These are phyloP conservation scores for Melampsora larici-populina DNA, from an alignment of 1,284 basidiomycete species.

Conservation along the genomic window DNA sequence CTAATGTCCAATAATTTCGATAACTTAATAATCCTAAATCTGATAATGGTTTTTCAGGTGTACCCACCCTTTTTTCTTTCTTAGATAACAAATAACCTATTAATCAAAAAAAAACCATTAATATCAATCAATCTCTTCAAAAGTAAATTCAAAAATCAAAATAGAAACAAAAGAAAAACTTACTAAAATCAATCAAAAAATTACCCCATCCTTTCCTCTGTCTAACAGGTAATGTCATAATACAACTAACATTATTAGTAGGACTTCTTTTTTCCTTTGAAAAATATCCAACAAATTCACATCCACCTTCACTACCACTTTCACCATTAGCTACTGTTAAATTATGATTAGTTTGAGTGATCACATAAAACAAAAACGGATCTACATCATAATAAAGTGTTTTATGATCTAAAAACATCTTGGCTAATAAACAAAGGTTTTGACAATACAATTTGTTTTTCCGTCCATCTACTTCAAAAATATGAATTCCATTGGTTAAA, in stretches of 20 bases:
- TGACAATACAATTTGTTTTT: constrained; percentile 99
- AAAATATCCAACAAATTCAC: constrained; percentile 96
- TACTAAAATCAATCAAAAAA: constrained; percentile 92
- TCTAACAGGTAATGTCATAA: constrained; percentile 95
- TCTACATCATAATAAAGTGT: constrained; percentile 99
- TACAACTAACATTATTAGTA: constrained; percentile 96
- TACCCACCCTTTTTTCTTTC: constrained; percentile 81
- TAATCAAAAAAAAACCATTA: neutral
- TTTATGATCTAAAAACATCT: constrained; percentile 99
- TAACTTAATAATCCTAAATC: constrained; percentile 86
- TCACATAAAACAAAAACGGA: constrained; percentile 98
- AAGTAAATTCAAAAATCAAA: no score
- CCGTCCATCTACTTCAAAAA: constrained; percentile 96
- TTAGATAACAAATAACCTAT: constrained; percentile 91
- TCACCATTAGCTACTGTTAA: neutral
- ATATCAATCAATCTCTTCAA: neutral
- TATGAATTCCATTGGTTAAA: constrained; percentile 65
- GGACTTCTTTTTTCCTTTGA: constrained; percentile 97
- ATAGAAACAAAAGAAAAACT: no score
- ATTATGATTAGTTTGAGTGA: constrained; percentile 64
- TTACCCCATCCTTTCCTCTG: constrained; percentile 95
- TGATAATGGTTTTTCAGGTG: constrained; percentile 89
- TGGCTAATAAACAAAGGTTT: constrained; percentile 95
- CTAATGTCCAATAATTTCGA: constrained; percentile 88
- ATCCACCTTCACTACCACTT: constrained; percentile 63